phyloP scores from a whole-genome alignment of 164 flowering plant species.

The Aristolochia fimbriata region DNA sequence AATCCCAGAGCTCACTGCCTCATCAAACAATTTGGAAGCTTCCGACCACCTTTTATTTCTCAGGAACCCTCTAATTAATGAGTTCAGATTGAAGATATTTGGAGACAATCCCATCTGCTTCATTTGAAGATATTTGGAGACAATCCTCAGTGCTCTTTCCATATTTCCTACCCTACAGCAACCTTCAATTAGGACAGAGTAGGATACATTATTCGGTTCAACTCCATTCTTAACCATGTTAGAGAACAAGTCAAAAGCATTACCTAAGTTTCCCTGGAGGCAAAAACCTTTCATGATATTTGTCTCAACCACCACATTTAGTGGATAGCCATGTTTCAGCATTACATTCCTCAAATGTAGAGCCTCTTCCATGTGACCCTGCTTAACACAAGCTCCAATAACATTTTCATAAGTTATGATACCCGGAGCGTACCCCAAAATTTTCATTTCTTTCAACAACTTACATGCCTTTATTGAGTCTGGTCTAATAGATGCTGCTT shows the following conservation, averaged over 20 bases:
- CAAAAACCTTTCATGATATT: conserved; percentile 62
- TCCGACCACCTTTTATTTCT: conserved; percentile 20
- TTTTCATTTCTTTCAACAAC: conserved; percentile 65
- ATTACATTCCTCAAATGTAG: conserved; percentile 57
- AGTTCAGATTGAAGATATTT: conserved; percentile 29
- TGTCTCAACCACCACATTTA: conserved; percentile 63
- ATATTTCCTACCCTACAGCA: conserved; percentile 38
- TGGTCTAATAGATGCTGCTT: conserved; percentile 38
- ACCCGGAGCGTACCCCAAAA: conserved; percentile 43
- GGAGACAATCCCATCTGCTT: conserved; percentile 34
- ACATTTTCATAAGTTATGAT: conserved; percentile 29
- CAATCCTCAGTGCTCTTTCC: conserved; percentile 49
- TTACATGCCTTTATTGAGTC: conserved; percentile 27
- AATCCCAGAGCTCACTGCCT: conserved; percentile 40
- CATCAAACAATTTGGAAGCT: conserved; percentile 47
- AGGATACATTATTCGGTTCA: conserved; percentile 45
- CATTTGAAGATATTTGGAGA: conserved; percentile 54
- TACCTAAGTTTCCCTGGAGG: conserved; percentile 27
- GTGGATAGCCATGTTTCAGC: conserved; percentile 31
- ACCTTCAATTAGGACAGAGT: conserved; percentile 53
- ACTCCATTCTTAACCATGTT: conserved; percentile 38
- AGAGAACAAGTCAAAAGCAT: conserved; percentile 45
- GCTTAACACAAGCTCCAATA: conserved; percentile 54
- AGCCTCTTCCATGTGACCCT: conserved; percentile 46
- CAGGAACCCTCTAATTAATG: conserved; percentile 43